Base-by-base conservation (phyloP, 805 yeast genomes). In the Candida oleophila region DNA sequence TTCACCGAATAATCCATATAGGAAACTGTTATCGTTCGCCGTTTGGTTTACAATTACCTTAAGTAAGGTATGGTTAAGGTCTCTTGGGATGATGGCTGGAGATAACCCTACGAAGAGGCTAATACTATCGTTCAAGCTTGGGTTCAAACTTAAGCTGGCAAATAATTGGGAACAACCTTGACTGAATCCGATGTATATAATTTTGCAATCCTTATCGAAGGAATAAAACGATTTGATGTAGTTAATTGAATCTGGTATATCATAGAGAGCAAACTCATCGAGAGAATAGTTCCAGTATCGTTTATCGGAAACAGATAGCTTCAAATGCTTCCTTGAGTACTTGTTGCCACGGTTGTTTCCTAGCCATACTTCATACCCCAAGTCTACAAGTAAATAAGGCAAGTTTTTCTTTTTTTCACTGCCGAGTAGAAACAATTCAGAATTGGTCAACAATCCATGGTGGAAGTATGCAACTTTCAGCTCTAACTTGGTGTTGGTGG, bases 391-490 rank as follows among this genome's bases (percentile, higher is more conserved):
- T 18, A 60, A 43, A 33, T 47, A 57, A 1, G 64, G 64, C 22
- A 64, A 50, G 42, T 52, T 59, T 45, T 57, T 58, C 22, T 61
- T 49, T 39, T 55, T 54, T 11, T 44, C 43, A 1, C 55, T 42
- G 1, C 69, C 69, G 33, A 61, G 45, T 5, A 64, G 53, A 43
- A 62, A 64, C 14, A 87, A 73, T 44, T 64, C 69, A 2, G 67
- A 62, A 49, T 61, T 59, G 14, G 69, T 64, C 36, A 62, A 46
- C 18, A 64, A 50, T 1, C 69, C 69, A 46, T 64, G 69, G 45
- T 64, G 69, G 45, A 64, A 63, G 50, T 63, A 64, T n/a, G 54
- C 68, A 5, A 64, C 50, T 36, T 78, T 74, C 16, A 15, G 18
- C 47, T 46, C 34, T 21, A 22, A 11, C 34, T 47, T 30, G 36